Conservation (phyloP, 352 stramenopile species). For the Globisporangium spiculum region DNA sequence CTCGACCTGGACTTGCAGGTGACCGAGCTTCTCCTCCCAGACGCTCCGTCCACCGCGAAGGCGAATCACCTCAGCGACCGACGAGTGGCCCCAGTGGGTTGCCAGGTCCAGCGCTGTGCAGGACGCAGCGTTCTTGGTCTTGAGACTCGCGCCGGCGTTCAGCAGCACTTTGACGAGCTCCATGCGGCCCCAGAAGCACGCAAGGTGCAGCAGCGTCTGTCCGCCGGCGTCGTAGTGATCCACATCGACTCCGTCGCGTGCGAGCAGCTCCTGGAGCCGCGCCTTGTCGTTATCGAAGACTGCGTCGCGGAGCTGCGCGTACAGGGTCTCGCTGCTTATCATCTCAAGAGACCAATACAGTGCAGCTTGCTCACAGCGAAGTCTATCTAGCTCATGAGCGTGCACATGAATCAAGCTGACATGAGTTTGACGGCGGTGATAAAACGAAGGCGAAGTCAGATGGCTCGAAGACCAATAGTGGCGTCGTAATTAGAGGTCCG, state of each 20-base stretch:
- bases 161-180: slow-evolving; percentile 61
- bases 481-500: not conserved
- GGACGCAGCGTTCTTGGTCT: slow-evolving; percentile 66
- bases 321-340: slow-evolving; percentile 35
- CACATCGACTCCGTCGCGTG: slow-evolving; percentile 38
- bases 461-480: not conserved
- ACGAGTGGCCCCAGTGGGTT: slow-evolving; percentile 72
- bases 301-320: slow-evolving; percentile 66
- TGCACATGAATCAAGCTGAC: not conserved
- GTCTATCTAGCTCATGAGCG: not conserved
- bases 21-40: slow-evolving; percentile 73
- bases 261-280: slow-evolving; percentile 44
- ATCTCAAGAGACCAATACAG: not conserved
- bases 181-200: slow-evolving; percentile 73
- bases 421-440: not conserved
- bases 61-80: slow-evolving; percentile 65
- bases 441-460: not conserved
- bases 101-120: slow-evolving; percentile 71
- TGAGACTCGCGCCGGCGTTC: slow-evolving; percentile 54
- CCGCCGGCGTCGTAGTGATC: slow-evolving; percentile 73
- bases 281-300: slow-evolving; percentile 67
- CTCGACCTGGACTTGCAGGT: slow-evolving; percentile 63
- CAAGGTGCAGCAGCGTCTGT: slow-evolving; percentile 71
- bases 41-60: slow-evolving; percentile 58
- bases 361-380: not conserved